Evolutionary conservation across 495 filamentous ascomycete genomes (phyloP).

Genomic region (Monascus purpureus): DNA sequence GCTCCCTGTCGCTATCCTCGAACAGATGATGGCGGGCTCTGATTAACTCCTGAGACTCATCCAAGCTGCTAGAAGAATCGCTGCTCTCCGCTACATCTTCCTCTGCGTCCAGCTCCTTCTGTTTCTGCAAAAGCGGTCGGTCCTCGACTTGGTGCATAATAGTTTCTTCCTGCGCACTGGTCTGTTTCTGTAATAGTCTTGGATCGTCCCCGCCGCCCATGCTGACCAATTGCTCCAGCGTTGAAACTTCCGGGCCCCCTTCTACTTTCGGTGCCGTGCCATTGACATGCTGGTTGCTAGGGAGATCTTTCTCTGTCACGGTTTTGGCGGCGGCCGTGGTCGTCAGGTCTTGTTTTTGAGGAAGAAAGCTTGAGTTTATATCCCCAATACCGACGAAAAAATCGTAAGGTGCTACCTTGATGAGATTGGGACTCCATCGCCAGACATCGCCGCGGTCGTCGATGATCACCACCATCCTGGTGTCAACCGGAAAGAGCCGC

Average conservation of each 20-base stretch:
- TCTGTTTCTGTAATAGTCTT: constrained; percentile 55
- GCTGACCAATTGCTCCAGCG: constrained; percentile 59
- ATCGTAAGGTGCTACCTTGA: constrained; percentile 90
- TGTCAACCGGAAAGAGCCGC: constrained; percentile 88
- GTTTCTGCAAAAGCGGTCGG: constrained; percentile 71
- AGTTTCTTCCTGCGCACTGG: constrained; percentile 67
- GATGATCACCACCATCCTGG: constrained; percentile 98
- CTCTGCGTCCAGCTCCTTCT: constrained; percentile 75
- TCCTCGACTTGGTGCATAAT: constrained; percentile 82
- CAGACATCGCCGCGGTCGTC: constrained; percentile 98
- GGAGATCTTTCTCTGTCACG: constrained; percentile 8
- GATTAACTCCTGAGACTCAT: constrained; percentile 27
- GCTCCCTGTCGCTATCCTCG: constrained; percentile 70
- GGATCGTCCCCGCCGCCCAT: constrained; percentile 66
- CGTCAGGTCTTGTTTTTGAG: constrained; percentile 66
- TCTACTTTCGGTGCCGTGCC: constrained; percentile 17
- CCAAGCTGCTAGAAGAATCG: constrained; percentile 22
- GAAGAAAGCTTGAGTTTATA: constrained; percentile 96
- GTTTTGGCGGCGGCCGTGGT: constrained; percentile 8
- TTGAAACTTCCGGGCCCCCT: constrained; percentile 29
- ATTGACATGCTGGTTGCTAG: constrained; percentile 19
- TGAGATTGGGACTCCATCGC: constrained; percentile 84
- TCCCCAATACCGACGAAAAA: constrained; percentile 98
- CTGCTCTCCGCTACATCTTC: constrained; percentile 47
- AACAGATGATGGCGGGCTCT: constrained; percentile 63